Base-by-base conservation (phyloP, 1,284 basidiomycete species). In the Pseudozyma thailandica region DNA sequence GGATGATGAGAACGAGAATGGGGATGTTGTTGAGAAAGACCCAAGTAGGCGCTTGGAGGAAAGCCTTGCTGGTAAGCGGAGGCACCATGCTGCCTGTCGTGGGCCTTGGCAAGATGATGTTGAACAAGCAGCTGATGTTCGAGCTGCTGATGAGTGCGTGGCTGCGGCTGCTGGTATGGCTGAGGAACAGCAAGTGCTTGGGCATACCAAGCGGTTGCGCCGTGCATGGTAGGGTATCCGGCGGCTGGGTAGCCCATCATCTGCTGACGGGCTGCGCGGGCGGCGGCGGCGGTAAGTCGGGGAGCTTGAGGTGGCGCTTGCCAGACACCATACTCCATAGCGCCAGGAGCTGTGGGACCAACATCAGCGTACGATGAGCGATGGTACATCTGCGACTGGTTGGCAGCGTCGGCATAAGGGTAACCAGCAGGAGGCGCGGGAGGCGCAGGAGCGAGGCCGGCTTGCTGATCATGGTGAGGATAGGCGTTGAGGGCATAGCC, bases 41-140 rank as follows among this genome's bases (percentile, higher is more conserved):
- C 31, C 0, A 53, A 42, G 1, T 45, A 39, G n/a, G 51, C 35
- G 23, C 26, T 35, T n/a, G 51, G 20, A 25, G n/a, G 50, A 21
- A 46, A 53, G 9, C 49, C 41, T 20, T 51, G 31, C 30, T 63
- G 66, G 26, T 47, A 52, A 23, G 37, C 28, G 20, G 43, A 39
- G 10, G 47, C 42, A 28, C 39, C 39, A 9, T 54, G 50, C 21
- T 62, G 70, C 21, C 50, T 47, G 10, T 65, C 56, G 27, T 72
- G 73, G 3, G 50, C 68, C 51, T 75, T 75, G 31, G 73, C 71
- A 21, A 75, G 53, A 20, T 75, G 64, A 38, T 75, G 73, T 38
- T 75, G 73, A 23, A 65, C 54, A 26, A 75, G 49, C 4, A 75
- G 68, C 64, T 75, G 69, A 16, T 75, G 73, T 46, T 75, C 73